Evolutionary conservation across 2,329 filamentous ascomycete species (phyloP), one percentile per base, ranked within the genome.

Genomic region (Sporothrix variecibatus): DNA sequence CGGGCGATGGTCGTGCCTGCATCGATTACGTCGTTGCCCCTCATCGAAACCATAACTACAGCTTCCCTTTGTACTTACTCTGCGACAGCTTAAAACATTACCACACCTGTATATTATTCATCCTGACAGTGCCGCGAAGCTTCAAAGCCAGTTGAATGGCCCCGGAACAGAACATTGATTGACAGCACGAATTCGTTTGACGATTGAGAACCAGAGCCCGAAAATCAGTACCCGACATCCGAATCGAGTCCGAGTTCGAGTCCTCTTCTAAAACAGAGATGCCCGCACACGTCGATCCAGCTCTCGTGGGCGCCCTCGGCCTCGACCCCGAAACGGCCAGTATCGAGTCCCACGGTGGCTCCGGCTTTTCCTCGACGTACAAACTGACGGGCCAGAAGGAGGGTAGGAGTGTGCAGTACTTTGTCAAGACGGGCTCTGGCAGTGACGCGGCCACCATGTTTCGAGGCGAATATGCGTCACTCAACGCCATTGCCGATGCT

Each of bases 401-500:
- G 6, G 46, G 46, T 11, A 68, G 34, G 20, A n/a, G 17, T 65
- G 74, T 17, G 72, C 76, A 74, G 26, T 94, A 88, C 78, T 95
- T 95, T 80, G 88, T 95, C 81, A 95, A 95, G 82, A 93, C 87
- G 0, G 91, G 90, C 0, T 82, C 81, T 4, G 91, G 91, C 0
- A 79, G 83, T 2, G 86, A 88, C 23, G 87, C 91, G 0, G 87
- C 88, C 65, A 77, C 86, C 49, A 95, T 95, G 92, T 94, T 95
- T 79, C 83, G 85, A 82, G 92, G 95, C 75, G 95, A 98, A 82
- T 92, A 94, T 80, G 88, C 89, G 69, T 97, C 94, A 2, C 89
- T 98, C 72, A 95, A 94, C 79, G 93, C 94, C 72, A 93, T 98
- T 77, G 88, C 94, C 80, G 80, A 85, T 64, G 85, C 86, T 17